Percentiles rank a stretch among this genome's conserved stretches.
These are phyloP conservation scores for Fusarium marasasianum DNA, from an alignment of 2,329 filamentous ascomycete genomes.

Conservation along the genomic window DNA sequence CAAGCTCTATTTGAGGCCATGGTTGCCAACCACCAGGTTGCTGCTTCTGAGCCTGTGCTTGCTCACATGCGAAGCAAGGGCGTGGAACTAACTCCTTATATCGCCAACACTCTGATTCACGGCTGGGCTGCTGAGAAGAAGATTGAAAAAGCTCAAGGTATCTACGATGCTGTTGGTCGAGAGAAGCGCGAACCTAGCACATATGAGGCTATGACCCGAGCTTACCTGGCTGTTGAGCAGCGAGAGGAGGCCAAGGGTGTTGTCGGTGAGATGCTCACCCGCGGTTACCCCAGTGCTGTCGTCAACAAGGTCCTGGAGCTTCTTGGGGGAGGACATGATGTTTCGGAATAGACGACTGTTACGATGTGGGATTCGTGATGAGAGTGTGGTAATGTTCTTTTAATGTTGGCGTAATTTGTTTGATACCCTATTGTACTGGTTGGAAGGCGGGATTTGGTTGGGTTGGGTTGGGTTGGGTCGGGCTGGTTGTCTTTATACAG, in stretches of 20 bases:
- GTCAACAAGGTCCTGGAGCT: constrained; percentile 94
- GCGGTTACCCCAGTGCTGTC: constrained; percentile 91
- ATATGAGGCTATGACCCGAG: constrained; percentile 97
- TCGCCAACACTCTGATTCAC: constrained; percentile 97
- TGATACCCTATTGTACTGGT: constrained; percentile 47
- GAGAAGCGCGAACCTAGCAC: constrained; percentile 93
- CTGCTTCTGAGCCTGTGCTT: constrained; percentile 78
- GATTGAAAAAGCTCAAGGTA: constrained; percentile 77
- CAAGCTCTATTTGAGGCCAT: constrained; percentile 97
- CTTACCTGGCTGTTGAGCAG: constrained; percentile 86
- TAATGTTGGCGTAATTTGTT: constrained; percentile 39
- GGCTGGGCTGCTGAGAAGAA: constrained; percentile 91
- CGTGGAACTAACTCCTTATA: constrained; percentile 93
- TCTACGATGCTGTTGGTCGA: constrained; percentile 82
- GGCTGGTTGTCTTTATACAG: constrained; percentile 30
- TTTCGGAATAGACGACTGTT: constrained; percentile 36
- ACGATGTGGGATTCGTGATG: constrained; percentile 6
- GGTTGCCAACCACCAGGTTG: constrained; percentile 91
- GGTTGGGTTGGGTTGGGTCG: neutral
- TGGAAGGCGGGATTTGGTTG: constrained; percentile 12
- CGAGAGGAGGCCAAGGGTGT: constrained; percentile 78
- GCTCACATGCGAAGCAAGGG: constrained; percentile 76
- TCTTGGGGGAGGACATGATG: constrained; percentile 68
- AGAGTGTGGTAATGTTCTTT: constrained; percentile 36
- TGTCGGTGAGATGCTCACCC: constrained; percentile 88